phyloP scores from a whole-genome alignment of 2,329 filamentous ascomycete species.

The Phaeosphaeriaceae sp. region DNA sequence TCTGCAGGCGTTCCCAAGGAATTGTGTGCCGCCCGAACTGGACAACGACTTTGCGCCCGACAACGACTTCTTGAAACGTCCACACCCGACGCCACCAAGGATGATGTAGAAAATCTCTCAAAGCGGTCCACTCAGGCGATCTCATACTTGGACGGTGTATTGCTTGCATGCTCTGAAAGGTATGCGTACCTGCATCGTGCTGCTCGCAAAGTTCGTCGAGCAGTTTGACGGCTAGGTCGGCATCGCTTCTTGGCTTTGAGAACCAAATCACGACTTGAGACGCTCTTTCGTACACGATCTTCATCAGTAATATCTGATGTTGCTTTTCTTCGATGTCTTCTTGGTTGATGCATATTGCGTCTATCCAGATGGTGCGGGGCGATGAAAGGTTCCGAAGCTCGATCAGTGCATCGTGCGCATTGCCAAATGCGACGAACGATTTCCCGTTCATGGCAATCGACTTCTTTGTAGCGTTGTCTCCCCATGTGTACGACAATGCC shows the following conservation, averaged over 20 bases:
- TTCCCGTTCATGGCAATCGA: neutral
- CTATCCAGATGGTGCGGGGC: neutral
- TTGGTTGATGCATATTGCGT: slow-evolving; percentile 4
- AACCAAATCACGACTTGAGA: slow-evolving; percentile 1
- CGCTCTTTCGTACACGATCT: neutral
- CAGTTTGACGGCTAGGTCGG: neutral
- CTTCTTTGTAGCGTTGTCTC: neutral
- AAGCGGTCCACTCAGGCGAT: neutral
- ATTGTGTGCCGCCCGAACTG: neutral
- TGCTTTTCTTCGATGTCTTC: neutral
- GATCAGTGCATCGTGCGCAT: neutral
- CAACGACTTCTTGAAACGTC: slow-evolving; percentile 2
- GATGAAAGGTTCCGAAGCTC: neutral
- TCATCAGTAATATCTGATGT: slow-evolving; percentile 3
- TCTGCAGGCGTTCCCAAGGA: neutral
- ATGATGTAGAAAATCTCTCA: neutral
- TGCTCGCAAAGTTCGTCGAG: neutral
- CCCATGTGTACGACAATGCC: slow-evolving; percentile 1
- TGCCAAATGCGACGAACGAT: neutral
- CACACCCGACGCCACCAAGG: neutral
- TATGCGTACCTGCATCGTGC: neutral
- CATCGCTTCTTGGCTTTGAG: neutral
- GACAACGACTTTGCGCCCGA: neutral
- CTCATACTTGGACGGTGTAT: neutral
- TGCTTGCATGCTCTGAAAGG: neutral